Base-by-base conservation (phyloP, 768 basidiomycete genomes). In the Agaricus subrufescens region DNA sequence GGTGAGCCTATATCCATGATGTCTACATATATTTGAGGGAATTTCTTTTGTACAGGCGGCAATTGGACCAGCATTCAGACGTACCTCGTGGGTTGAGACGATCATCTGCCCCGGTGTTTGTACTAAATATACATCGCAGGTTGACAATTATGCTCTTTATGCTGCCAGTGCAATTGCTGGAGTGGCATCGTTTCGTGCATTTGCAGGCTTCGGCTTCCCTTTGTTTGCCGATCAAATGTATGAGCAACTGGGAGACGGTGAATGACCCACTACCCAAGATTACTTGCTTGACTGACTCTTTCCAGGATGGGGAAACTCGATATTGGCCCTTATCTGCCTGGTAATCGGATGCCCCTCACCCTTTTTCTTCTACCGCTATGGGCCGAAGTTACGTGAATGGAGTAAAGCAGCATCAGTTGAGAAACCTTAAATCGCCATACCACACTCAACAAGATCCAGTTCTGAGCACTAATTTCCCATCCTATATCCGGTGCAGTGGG, bases 131-230 rank as follows among this genome's bases (percentile, higher is more conserved):
- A 29, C 26, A 11, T 75, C 79, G 46, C 83, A 93, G 70, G 84
- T 91, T 29, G 86, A 89, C 58, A 68, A 79, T 0, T 89, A 86
- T 65, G 80, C 85, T 0, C 67, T 86, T 1, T 75, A 88, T 59
- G 83, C 87, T 42, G 85, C 87, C 5, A 87, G 85, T 49, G 85
- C 79, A 2, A 70, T 82, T n/a, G 82, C 83, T 0, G 84, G 81
- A 0, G 77, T 81, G 29, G 66, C 79, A 0, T 82, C 72, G 63
- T 69, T 85, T 57, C 73, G 85, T 44, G 80, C 81, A 1, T 61
- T 85, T 3, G 77, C 80, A 3, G 85, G 85, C 2, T 86, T 84
- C 48, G 79, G 75, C 10, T 85, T 88, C 63, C 86, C 85, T 6
- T 67, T 87, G 30, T 87, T 86, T 60, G 83, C 80, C 3, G 81